Evolutionary conservation across 768 basidiomycete species (phyloP).

Genomic region (Mycena alexandri): DNA sequence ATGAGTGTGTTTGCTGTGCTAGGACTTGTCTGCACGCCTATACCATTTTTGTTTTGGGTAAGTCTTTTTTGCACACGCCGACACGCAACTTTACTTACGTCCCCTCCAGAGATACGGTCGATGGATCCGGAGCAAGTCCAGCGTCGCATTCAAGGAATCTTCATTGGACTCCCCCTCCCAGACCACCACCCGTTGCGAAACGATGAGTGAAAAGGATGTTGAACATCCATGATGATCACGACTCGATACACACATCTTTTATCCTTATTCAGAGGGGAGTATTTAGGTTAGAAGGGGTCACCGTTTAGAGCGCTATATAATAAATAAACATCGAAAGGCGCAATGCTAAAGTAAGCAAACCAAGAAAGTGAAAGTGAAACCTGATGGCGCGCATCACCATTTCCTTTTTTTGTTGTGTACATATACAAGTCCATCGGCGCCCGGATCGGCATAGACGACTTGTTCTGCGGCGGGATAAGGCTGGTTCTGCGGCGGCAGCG

Average conservation of each 20-base stretch:
- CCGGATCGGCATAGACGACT: slow-evolving; percentile 42
- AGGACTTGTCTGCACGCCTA: slow-evolving; percentile 63
- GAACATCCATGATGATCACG: slow-evolving; percentile 22
- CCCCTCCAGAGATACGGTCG: slow-evolving; percentile 61
- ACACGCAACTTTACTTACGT: slow-evolving; percentile 23
- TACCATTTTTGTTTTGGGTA: slow-evolving; percentile 70
- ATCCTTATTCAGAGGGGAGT: slow-evolving; percentile 22
- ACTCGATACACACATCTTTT: slow-evolving; percentile 3
- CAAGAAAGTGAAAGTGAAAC: slow-evolving; percentile 11
- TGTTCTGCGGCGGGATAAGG: slow-evolving; percentile 20
- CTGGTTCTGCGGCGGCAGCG: slow-evolving; percentile 8
- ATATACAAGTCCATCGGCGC: slow-evolving; percentile 40
- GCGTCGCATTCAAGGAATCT: slow-evolving; percentile 57
- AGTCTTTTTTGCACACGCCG: slow-evolving; percentile 40
- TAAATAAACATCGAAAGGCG: slow-evolving; percentile 13
- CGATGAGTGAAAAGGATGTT: slow-evolving; percentile 31
- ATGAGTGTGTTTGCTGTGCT: slow-evolving; percentile 68
- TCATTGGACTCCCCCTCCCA: slow-evolving; percentile 22
- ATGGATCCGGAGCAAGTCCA: slow-evolving; percentile 61
- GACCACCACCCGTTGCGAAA: slow-evolving; percentile 25
- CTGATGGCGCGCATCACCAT: slow-evolving; percentile 32
- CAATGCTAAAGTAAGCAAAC: slow-evolving; percentile 25
- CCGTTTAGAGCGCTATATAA: slow-evolving; percentile 18
- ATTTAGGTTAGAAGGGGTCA: slow-evolving; percentile 19
- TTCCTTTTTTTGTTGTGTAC: slow-evolving; percentile 41